Evolutionary conservation across 2,329 filamentous ascomycete species (phyloP), one percentile per base, ranked within the genome.

Genomic region (Diaporthe australafricana): DNA sequence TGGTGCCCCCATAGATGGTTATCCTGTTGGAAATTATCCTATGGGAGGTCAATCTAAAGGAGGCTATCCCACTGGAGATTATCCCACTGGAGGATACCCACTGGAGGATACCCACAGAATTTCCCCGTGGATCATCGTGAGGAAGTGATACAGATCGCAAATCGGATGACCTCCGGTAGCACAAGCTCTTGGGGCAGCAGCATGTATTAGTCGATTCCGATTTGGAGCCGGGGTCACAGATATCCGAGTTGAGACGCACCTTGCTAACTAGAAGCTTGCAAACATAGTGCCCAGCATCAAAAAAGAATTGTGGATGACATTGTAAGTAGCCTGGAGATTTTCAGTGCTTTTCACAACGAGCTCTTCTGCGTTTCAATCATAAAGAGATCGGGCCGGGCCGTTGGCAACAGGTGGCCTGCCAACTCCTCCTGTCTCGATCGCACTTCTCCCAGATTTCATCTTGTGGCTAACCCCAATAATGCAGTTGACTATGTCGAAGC

Each of bases 271-370:
- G n/a, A 35, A 35, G n/a, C 7, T 47, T 63, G 27, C 30, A 35
- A 22, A 16, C 47, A 25, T 35, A 63, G 71, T 75, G 91, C 93
- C 1, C 91, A 94, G 76, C 93, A 96, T 80, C 93, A 96, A 78
- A 95, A 95, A 81, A 85, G 91, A 12, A 93, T 94, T 55, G 90
- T 94, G 20, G 91, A 94, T 77, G 92, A 94, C 77, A 91, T 94
- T 42, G 60, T 63, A 35, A 63, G 60, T 35, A 35, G 1, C 30
- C 42, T 1, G 7, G 27, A 17, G n/a, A 32, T 62, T 7, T 30
- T 1, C 25, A 52, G 25, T 30, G 27, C 25, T 8, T 30, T 5
- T 35, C 9, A n/a, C 22, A 52, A 52, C 22, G 14, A 52, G 6
- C 14, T 1, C 11, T n/a, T 5, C 32, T 63, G 9, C 35, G 22